Conservation (phyloP, 176 grass and related monocot genomes). For the Oryza nivara region DNA sequence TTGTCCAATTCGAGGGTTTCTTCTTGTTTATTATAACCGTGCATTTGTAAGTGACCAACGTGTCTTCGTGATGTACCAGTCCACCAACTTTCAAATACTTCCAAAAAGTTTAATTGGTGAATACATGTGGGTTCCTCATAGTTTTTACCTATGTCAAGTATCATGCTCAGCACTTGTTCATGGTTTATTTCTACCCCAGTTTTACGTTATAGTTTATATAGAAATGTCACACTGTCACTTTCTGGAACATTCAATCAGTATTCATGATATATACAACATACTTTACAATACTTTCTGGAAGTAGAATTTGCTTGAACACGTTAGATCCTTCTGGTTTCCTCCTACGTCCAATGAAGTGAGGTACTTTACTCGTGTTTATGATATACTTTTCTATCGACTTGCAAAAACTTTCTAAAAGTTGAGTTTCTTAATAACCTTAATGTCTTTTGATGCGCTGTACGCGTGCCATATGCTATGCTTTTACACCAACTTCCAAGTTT, state of each 20-base stretch:
- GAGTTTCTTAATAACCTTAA: neutral
- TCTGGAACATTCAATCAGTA: neutral
- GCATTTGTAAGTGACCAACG: neutral
- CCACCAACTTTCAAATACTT: constrained; percentile 22
- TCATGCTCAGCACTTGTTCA: neutral
- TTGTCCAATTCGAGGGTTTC: neutral
- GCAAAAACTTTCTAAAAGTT: constrained; percentile 28
- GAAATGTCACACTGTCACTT: neutral
- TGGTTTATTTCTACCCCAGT: neutral
- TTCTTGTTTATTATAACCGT: neutral
- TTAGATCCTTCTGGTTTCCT: neutral
- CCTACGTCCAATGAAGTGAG: neutral
- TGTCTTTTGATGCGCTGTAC: neutral
- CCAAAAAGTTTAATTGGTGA: neutral
- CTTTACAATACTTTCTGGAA: neutral
- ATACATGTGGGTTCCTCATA: neutral
- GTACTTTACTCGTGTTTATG: neutral
- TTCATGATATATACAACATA: neutral
- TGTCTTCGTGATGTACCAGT: neutral
- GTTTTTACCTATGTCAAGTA: neutral
- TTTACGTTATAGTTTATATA: neutral
- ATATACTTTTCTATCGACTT: constrained; percentile 36
- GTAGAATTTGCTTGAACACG: neutral
- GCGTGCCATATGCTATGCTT: constrained; percentile 17
- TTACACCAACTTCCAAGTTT: constrained; percentile 22